Evolutionary conservation across 257 asterid genomes (phyloP).

Genomic region (Solanum lignicaule): DNA sequence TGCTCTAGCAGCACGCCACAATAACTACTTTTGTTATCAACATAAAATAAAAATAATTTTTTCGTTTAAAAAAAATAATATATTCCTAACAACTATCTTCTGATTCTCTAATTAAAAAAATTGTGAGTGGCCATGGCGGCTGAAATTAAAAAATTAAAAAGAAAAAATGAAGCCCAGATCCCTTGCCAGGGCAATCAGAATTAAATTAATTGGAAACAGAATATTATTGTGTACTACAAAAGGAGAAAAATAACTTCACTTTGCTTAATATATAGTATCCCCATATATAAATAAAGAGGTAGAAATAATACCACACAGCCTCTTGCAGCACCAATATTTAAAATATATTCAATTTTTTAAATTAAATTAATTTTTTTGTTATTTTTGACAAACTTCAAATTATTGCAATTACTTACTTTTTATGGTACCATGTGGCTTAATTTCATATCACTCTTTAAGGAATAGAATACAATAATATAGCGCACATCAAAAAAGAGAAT

Average conservation of each 20-base stretch:
- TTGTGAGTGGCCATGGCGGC: not conserved
- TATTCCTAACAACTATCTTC: not conserved
- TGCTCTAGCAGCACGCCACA: not conserved
- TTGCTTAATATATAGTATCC: not conserved
- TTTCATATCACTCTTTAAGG: not conserved
- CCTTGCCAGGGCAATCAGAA: not conserved
- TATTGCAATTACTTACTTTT: not conserved
- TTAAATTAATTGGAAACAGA: not conserved
- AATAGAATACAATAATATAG: too few relatives aligned
- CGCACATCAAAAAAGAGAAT: too few relatives aligned
- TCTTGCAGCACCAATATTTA: not conserved
- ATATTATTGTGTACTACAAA: not conserved
- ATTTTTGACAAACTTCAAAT: not conserved
- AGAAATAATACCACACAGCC: not conserved
- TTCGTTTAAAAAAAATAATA: not conserved
- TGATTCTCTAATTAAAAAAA: not conserved
- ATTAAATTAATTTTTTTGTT: not conserved
- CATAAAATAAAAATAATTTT: not conserved
- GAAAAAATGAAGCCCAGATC: not conserved
- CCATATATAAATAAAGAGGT: not conserved
- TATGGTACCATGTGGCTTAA: too few relatives aligned
- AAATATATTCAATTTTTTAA: not conserved
- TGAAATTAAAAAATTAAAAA: not conserved
- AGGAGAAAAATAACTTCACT: not conserved
- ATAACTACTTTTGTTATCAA: not conserved